Percentiles rank a stretch among this genome's conserved stretches.
Conservation (phyloP, 257 asterid species). For the Solanum gracilifrons region DNA sequence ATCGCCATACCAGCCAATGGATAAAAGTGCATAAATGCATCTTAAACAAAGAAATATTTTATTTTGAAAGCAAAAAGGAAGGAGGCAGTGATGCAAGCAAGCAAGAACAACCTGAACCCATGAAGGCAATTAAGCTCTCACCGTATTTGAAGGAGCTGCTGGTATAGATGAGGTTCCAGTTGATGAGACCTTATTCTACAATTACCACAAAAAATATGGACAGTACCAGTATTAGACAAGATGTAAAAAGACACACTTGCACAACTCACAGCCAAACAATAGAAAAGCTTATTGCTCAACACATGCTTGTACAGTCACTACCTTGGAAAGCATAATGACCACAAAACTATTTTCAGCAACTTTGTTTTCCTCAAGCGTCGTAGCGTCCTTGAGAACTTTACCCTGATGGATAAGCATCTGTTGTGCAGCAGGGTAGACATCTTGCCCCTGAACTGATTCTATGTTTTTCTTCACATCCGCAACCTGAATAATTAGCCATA, state of each 20-base stretch:
- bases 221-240: neutral
- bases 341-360: constrained; percentile 74
- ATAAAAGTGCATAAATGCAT: neutral
- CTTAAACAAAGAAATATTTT: neutral
- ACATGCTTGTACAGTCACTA: constrained; percentile 5
- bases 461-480: constrained; percentile 67
- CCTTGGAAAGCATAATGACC: constrained; percentile 82
- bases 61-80: neutral
- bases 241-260: neutral
- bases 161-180: constrained; percentile 44
- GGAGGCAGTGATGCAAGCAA: neutral
- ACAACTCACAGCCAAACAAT: neutral
- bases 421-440: constrained; percentile 59
- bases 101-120: neutral
- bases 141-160: constrained; percentile 39
- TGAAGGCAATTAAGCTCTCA: constrained; percentile 22
- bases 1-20: neutral
- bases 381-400: constrained; percentile 74
- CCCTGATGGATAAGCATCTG: constrained; percentile 94
- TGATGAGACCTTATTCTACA: constrained; percentile 50
- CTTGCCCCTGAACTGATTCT: constrained; percentile 63
- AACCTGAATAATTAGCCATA: constrained; percentile 27
- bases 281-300: neutral
- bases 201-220: constrained; percentile 7
- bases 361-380: constrained; percentile 64